phyloP scores from a whole-genome alignment of 352 stramenopile species.

The Pythium guiyangense region DNA sequence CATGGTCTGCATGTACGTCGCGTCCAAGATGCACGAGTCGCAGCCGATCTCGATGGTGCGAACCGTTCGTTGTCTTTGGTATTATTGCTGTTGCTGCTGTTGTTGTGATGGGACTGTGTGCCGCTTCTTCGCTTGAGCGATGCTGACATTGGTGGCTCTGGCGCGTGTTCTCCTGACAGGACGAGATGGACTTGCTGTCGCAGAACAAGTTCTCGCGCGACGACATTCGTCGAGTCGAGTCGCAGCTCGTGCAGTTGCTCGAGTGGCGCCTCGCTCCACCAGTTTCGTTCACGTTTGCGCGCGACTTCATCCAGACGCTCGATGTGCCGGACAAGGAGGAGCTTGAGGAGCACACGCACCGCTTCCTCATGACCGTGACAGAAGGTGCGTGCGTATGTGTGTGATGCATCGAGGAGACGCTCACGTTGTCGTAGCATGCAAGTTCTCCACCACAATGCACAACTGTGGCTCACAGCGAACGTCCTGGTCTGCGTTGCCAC shows the following conservation, averaged over 20 bases:
- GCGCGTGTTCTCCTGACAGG: slow-evolving; percentile 9
- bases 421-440: no score
- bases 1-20: slow-evolving; percentile 43
- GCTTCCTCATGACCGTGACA: slow-evolving; percentile 22
- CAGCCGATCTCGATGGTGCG: slow-evolving; percentile 44
- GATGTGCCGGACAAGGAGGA: slow-evolving; percentile 14
- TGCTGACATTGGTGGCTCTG: background rate
- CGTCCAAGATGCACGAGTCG: slow-evolving; percentile 52
- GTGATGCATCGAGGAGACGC: no score
- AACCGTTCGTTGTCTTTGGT: no score
- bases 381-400: slow-evolving; percentile 1
- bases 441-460: no score
- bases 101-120: background rate
- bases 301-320: slow-evolving; percentile 31
- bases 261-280: slow-evolving; percentile 34
- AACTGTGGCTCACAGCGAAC: background rate
- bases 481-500: no score
- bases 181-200: slow-evolving; percentile 46
- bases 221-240: slow-evolving; percentile 33
- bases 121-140: no score
- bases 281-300: no score
- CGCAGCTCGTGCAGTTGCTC: slow-evolving; percentile 27
- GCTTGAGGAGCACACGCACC: slow-evolving; percentile 19
- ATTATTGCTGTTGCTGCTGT: background rate
- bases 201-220: slow-evolving; percentile 37